Conservation (phyloP, 805 yeast genomes). For the Phaffomyces thermotolerans region DNA sequence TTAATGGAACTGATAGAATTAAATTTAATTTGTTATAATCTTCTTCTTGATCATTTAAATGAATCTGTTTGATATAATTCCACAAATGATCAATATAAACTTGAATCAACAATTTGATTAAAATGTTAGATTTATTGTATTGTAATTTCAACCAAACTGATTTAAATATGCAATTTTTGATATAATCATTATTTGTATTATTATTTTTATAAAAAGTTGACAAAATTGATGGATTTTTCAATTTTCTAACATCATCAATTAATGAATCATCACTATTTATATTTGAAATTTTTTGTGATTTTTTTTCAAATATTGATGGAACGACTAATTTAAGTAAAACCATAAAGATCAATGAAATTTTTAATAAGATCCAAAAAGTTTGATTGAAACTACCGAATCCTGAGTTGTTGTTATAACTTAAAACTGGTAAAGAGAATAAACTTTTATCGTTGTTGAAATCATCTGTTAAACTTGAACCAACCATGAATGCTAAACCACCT, state of each 20-base stretch:
- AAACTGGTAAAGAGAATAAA: conserved; percentile 41
- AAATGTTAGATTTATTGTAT: conserved; percentile 13
- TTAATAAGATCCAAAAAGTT: conserved; percentile 23
- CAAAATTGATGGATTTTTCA: conserved; percentile 12
- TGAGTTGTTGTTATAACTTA: conserved; percentile 24
- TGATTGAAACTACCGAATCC: conserved; percentile 22
- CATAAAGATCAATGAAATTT: conserved; percentile 21
- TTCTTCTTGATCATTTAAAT: conserved; percentile 10
- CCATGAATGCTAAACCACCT: conserved; percentile 59
- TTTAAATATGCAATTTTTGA: conserved; percentile 22
- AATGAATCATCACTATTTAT: background rate
- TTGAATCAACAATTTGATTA: conserved; percentile 14
- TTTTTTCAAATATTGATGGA: conserved; percentile 14
- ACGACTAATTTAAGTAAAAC: conserved; percentile 23
- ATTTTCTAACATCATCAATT: conserved; percentile 19
- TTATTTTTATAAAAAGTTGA: conserved; percentile 12
- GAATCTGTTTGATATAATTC: conserved; percentile 19
- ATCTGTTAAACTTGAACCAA: conserved; percentile 53
- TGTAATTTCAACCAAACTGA: conserved; percentile 18
- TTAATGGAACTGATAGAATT: conserved; percentile 19
- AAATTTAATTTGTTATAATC: conserved; percentile 22
- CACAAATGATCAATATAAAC: conserved; percentile 23
- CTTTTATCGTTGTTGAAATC: conserved; percentile 42
- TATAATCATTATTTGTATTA: conserved; percentile 17
- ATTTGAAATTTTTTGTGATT: background rate